Evolutionary conservation across 208 protist species (phyloP), one percentile per base, ranked within the genome.

Genomic region (Herpetomonas muscarum): DNA sequence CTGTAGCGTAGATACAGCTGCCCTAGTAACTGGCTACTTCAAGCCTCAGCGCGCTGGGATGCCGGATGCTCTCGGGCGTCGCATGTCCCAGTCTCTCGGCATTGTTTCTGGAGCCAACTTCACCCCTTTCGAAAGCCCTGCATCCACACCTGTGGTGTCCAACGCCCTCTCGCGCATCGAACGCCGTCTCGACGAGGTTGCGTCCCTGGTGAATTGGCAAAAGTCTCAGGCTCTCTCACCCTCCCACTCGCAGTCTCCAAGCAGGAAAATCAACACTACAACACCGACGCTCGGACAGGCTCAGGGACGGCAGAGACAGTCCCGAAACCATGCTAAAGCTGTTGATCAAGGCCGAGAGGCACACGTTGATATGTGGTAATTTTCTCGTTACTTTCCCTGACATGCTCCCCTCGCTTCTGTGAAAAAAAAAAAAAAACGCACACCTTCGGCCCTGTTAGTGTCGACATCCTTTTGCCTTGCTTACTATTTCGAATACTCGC

Each of bases 131-230:
- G 67, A 74, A 19, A 73, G 46, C 24, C 63, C 42, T 37, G 45
- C 59, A 9, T 50, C 63, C 12, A 76, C 63, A 48, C 79, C 77
- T 22, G 60, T 87, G 31, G 42, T 86, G 15, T 70, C 67, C 10
- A 79, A 76, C 41, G 73, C 70, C 19, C 56, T 92, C 12, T 68
- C 72, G 29, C 80, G 76, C 47, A 92, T 92, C 32, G 85, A 83
- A 46, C 55, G 70, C 29, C 74, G 79, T 19, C 64, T 92, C 10
- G 81, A 85, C 31, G 74, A 89, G 54, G 68, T 89, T 6, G 86
- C 80, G 3, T 81, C 78, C n/a, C 73, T 88, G 30, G 74, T 92
- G 22, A 67, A 81, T 46, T 25, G 69, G 41, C 78, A 74, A 45
- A 48, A 75, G 17, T 25, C 50, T 32, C 71, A 77, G 63, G 48